Conservation (phyloP, 352 stramenopile species). For the Phytophthora crassamura region DNA sequence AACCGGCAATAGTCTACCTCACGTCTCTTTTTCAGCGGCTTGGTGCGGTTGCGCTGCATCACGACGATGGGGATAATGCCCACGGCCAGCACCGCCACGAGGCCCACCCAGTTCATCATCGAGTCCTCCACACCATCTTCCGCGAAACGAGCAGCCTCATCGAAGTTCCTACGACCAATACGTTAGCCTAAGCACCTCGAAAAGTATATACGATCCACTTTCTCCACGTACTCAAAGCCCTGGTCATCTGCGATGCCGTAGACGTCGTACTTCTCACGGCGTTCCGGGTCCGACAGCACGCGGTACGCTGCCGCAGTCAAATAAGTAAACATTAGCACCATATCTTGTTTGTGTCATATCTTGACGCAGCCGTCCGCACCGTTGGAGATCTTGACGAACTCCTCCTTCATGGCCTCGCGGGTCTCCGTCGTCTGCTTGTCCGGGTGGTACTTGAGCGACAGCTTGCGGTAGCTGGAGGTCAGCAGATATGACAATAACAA, state of each 20-base stretch:
- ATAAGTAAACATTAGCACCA: constrained; percentile 6
- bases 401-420: constrained; percentile 63
- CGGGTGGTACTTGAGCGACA: constrained; percentile 95
- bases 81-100: constrained; percentile 58
- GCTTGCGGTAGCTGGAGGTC: constrained; percentile 82
- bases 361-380: constrained; percentile 33
- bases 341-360: background rate
- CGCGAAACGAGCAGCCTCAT: constrained; percentile 73
- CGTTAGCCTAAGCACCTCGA: constrained; percentile 1
- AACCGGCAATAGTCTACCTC: constrained; percentile 51
- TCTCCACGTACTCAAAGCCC: constrained; percentile 66
- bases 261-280: constrained; percentile 81
- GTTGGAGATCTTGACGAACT: constrained; percentile 85
- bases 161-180: constrained; percentile 66
- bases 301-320: constrained; percentile 57
- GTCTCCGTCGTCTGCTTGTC: constrained; percentile 91
- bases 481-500: constrained; percentile 1
- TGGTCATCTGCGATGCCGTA: constrained; percentile 83
- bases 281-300: constrained; percentile 75
- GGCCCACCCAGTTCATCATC: constrained; percentile 72
- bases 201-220: background rate
- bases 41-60: constrained; percentile 79
- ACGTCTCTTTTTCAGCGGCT: constrained; percentile 76
- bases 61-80: constrained; percentile 69
- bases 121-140: constrained; percentile 76